Conservation (phyloP, 768 basidiomycete species). For the Boletus vinaceobasis region DNA sequence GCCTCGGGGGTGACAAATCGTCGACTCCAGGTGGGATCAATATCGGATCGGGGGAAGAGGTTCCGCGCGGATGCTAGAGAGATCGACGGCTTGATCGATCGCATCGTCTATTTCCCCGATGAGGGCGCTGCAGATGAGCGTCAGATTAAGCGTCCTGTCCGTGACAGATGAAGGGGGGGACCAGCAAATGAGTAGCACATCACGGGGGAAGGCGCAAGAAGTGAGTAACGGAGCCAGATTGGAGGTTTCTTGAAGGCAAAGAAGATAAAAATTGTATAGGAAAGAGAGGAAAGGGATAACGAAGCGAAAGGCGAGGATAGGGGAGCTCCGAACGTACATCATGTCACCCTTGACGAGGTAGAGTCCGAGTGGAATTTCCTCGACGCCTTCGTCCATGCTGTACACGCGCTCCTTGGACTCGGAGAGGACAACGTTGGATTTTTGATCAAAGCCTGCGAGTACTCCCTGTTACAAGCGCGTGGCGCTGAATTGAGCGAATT, state of each 20-base stretch:
- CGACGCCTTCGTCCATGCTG: constrained; percentile 85
- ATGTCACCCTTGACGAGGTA: constrained; percentile 99
- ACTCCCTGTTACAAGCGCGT: constrained; percentile 56
- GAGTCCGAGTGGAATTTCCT: constrained; percentile 90
- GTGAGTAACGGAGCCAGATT: background rate
- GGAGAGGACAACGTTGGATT: constrained; percentile 93
- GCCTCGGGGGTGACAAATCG: background rate
- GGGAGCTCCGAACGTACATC: constrained; percentile 61
- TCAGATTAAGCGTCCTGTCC: constrained; percentile 2
- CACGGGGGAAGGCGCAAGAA: background rate
- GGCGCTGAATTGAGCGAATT: background rate
- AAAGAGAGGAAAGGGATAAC: background rate
- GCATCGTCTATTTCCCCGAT: constrained; percentile 86
- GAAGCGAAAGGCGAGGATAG: background rate
- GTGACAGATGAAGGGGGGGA: background rate
- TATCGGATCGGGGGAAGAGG: constrained; percentile 83
- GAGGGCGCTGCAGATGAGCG: constrained; percentile 48
- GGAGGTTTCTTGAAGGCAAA: background rate
- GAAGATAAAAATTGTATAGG: background rate
- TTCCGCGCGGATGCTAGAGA: constrained; percentile 79
- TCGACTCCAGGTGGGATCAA: constrained; percentile 28
- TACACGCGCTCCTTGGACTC: constrained; percentile 93
- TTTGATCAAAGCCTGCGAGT: constrained; percentile 91
- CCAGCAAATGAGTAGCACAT: background rate
- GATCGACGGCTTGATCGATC: constrained; percentile 70